Evolutionary conservation across 1,139 yeast species (phyloP), one percentile per base, ranked within the genome.

Genomic region (Geotrichum cucujoidarum): DNA sequence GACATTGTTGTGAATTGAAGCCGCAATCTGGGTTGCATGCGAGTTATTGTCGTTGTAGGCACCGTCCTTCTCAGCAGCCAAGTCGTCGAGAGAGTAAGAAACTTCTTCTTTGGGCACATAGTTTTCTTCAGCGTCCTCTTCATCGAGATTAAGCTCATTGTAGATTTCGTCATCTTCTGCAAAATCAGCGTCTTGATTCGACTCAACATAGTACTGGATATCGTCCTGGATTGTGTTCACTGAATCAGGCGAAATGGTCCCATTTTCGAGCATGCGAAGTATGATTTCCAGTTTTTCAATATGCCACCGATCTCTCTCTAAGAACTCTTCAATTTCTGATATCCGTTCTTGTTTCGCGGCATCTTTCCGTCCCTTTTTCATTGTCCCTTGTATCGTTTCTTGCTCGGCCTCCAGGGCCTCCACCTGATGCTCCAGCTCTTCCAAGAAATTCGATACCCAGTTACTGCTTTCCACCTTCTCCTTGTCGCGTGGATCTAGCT

Each of bases 131-230:
- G 75, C 78, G 24, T 71, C 70, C 22, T 79, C 81, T 40, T 81
- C 88, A 49, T 80, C 88, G 45, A 88, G 75, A 47, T 86, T 92
- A 56, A 92, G 75, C 51, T 81, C 89, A 57, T 92, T 97, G 64
- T 92, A 92, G 55, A 92, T 80, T 31, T 89, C 92, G 59, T 92
- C 97, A 65, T 92, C 95, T 62, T 92, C 97, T 21, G 92, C 86
- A 65, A 89, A 94, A 60, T 90, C 96, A n/a, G 83, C 95, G 50
- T 89, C 97, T 67, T 86, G 95, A 62, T 92, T 92, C 55, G 92
- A 86, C 55, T 92, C 97, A 40, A 92, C 95, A 64, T 89, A 92
- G 67, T 90, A 92, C 57, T 79, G 87, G 62, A 92, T 84, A 65
- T 92, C 97, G 51, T 92, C 99, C 61, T 83, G 83, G 51, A 88